phyloP scores from a whole-genome alignment of 2,329 filamentous ascomycete genomes.

The Mollisiaceae sp. region DNA sequence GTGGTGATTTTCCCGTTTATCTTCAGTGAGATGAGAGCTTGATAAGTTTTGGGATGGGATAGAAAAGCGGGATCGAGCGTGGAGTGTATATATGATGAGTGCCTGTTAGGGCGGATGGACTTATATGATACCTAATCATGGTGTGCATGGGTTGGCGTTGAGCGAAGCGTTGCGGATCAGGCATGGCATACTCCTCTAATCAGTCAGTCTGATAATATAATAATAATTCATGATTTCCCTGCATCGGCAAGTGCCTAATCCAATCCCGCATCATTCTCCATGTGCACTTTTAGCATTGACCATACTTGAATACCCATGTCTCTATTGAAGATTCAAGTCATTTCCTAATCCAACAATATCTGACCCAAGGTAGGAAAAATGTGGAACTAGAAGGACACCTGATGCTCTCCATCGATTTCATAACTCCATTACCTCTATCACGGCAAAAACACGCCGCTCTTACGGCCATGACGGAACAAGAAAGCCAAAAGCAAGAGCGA shows the following conservation, averaged over 20 bases:
- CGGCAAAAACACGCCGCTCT: no score
- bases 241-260: background rate
- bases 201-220: conserved; percentile 13
- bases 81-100: conserved; percentile 13
- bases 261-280: background rate
- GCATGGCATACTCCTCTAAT: conserved; percentile 16
- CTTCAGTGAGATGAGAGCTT: conserved; percentile 63
- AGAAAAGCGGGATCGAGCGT: background rate
- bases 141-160: conserved; percentile 11
- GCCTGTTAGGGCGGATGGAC: conserved; percentile 10
- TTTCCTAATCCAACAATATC: no score
- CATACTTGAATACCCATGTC: background rate
- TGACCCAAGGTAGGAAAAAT: no score
- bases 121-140: conserved; percentile 9
- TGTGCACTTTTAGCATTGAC: background rate
- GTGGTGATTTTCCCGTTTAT: conserved; percentile 85
- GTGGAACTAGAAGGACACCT: no score
- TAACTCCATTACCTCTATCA: no score
- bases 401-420: no score
- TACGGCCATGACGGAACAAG: no score
- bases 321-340: no score
- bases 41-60: conserved; percentile 2
- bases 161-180: background rate
- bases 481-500: no score
- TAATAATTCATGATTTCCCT: background rate